Conservation (phyloP, 1,284 basidiomycete species). For the Cutaneotrichosporon daszewskae region DNA sequence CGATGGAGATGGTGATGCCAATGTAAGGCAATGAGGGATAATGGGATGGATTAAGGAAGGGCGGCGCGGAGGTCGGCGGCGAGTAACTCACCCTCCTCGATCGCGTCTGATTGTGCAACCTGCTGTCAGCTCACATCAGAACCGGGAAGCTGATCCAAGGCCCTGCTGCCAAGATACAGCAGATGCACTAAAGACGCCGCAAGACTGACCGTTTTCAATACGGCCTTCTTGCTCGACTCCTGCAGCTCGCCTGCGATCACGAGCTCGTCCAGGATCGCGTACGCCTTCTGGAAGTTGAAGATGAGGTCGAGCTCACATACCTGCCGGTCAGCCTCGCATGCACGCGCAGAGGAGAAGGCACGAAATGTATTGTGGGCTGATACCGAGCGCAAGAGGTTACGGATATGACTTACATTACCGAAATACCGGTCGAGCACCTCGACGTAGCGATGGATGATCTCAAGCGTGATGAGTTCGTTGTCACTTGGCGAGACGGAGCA, state of each 20-base stretch:
- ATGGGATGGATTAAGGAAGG: background rate
- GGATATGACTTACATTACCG: constrained; percentile 89
- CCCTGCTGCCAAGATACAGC: too few species aligned
- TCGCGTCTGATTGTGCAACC: constrained; percentile 51
- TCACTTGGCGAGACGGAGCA: constrained; percentile 82
- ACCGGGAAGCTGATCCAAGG: too few species aligned
- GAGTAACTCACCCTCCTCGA: constrained; percentile 50
- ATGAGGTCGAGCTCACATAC: constrained; percentile 95
- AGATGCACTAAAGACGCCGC: too few species aligned
- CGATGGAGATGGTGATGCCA: too few species aligned
- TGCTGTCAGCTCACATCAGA: too few species aligned
- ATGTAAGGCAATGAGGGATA: background rate
- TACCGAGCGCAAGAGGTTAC: too few species aligned
- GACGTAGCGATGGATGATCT: constrained; percentile 97
- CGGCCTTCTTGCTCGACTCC: constrained; percentile 97
- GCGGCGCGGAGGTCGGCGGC: background rate
- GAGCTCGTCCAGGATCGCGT: constrained; percentile 95
- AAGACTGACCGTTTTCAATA: constrained; percentile 79
- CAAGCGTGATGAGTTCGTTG: constrained; percentile 87
- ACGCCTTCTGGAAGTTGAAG: constrained; percentile 98
- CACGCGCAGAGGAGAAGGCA: too few species aligned
- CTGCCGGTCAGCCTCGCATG: constrained; percentile 49
- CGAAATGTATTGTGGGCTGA: too few species aligned
- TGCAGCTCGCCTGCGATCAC: constrained; percentile 98
- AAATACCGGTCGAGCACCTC: constrained; percentile 99